Percentiles rank a stretch among this genome's conserved stretches.
These are phyloP conservation scores for Cucurbita ficifolia DNA, from an alignment of 306 rosid genomes.

Conservation along the genomic window DNA sequence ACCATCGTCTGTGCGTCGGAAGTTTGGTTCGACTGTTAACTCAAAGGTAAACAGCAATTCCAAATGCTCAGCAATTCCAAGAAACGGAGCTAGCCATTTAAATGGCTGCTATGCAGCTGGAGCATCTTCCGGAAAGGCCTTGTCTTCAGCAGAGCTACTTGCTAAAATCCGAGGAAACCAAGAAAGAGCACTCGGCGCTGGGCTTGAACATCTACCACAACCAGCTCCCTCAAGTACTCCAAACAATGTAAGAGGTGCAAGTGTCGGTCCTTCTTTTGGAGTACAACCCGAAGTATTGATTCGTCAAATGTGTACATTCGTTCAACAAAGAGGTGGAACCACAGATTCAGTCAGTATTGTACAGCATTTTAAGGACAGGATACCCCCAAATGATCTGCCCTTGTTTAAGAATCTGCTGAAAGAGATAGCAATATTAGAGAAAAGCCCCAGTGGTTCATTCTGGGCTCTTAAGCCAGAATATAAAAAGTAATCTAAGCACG, in stretches of 20 bases:
- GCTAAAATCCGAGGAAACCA: slow-evolving; percentile 58
- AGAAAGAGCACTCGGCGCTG: slow-evolving; percentile 60
- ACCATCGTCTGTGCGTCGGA: slow-evolving; percentile 51
- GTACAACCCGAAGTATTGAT: slow-evolving; percentile 73
- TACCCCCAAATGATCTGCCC: slow-evolving; percentile 67
- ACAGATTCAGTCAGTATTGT: slow-evolving; percentile 57
- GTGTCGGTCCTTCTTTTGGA: slow-evolving; percentile 35
- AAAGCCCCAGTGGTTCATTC: slow-evolving; percentile 41
- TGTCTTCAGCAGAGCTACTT: slow-evolving; percentile 65
- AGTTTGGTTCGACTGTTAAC: slow-evolving; percentile 74
- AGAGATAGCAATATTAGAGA: slow-evolving; percentile 71
- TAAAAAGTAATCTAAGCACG: slow-evolving; percentile 13
- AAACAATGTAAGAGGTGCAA: slow-evolving; percentile 25
- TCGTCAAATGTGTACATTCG: slow-evolving; percentile 65
- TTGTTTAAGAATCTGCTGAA: slow-evolving; percentile 82
- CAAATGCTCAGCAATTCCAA: slow-evolving; percentile 26
- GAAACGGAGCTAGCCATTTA: slow-evolving; percentile 24
- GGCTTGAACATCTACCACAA: slow-evolving; percentile 51
- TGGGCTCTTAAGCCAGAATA: slow-evolving; percentile 85
- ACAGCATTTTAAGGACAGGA: slow-evolving; percentile 63
- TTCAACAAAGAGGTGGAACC: slow-evolving; percentile 67
- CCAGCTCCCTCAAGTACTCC: slow-evolving; percentile 19
- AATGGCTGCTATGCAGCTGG: slow-evolving; percentile 60
- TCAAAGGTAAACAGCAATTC: slow-evolving; percentile 29
- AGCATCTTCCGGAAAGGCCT: slow-evolving; percentile 65